Percentiles rank a stretch among this genome's conserved stretches.
These are phyloP conservation scores for Turritis glabra DNA, from an alignment of 345 rosid species.

Conservation along the genomic window DNA sequence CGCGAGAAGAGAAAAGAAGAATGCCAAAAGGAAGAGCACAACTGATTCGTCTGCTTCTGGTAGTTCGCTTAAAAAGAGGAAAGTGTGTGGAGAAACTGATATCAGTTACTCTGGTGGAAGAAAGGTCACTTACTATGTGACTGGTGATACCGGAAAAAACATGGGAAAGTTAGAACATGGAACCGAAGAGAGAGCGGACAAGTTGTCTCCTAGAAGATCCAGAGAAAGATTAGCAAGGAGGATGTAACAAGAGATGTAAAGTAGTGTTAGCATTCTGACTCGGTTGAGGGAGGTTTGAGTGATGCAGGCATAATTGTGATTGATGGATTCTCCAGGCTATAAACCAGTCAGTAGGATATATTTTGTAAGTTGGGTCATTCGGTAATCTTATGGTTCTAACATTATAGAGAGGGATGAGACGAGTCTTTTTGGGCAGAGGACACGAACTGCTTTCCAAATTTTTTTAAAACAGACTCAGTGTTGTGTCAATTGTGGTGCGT, in stretches of 20 bases:
- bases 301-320: constrained; percentile 19
- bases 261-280: constrained; percentile 10
- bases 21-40: constrained; percentile 40
- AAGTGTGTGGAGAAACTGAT: constrained; percentile 47
- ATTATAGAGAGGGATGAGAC: constrained; percentile 8
- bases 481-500: constrained; percentile 2
- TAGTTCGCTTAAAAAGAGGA: constrained; percentile 50
- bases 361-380: constrained; percentile 29
- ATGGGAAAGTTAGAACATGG: constrained; percentile 17
- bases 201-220: constrained; percentile 42
- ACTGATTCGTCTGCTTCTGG: constrained; percentile 32
- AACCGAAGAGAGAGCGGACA: constrained; percentile 42
- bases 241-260: constrained; percentile 18
- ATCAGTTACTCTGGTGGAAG: constrained; percentile 32
- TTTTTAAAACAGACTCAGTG: constrained; percentile 8
- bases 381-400: constrained; percentile 28
- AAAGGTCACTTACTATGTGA: constrained; percentile 30
- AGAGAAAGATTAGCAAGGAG: constrained; percentile 41
- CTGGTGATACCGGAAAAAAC: constrained; percentile 28
- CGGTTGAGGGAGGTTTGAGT: constrained; percentile 1
- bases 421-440: not conserved
- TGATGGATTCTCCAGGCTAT: constrained; percentile 8
- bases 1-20: constrained; percentile 49
- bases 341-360: constrained; percentile 3
- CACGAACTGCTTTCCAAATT: not conserved